Evolutionary conservation across 2,329 filamentous ascomycete genomes (phyloP).

Genomic region (Fusarium sulawesiense): DNA sequence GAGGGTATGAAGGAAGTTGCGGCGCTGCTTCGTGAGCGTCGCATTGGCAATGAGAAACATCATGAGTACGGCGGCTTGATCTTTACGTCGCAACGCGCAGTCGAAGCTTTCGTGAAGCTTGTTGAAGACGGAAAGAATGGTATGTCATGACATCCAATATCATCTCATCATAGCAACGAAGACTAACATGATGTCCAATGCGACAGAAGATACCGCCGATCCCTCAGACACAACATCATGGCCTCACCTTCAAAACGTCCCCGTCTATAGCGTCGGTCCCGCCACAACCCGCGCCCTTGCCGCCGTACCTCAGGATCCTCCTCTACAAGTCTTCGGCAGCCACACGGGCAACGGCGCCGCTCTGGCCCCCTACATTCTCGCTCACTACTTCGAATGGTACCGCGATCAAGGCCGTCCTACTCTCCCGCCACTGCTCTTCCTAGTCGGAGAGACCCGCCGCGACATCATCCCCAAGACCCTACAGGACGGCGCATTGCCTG

Average conservation of each 20-base stretch:
- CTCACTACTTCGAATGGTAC: constrained; percentile 75
- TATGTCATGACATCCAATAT: constrained; percentile 11
- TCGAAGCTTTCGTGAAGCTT: constrained; percentile 78
- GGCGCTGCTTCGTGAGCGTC: constrained; percentile 58
- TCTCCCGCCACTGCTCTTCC: constrained; percentile 79
- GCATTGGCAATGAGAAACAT: constrained; percentile 54
- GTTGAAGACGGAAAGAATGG: constrained; percentile 64
- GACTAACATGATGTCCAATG: background rate
- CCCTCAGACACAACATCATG: constrained; percentile 48
- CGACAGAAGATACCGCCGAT: constrained; percentile 24
- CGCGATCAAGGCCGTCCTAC: constrained; percentile 49
- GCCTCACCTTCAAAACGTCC: constrained; percentile 67
- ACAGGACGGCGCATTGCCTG: constrained; percentile 65
- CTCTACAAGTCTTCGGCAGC: constrained; percentile 76
- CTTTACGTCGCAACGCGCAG: constrained; percentile 85
- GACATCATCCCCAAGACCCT: constrained; percentile 90
- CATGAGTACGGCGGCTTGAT: constrained; percentile 78
- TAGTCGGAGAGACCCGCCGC: constrained; percentile 88
- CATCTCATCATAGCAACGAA: background rate
- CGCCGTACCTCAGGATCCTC: constrained; percentile 62
- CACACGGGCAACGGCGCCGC: constrained; percentile 87
- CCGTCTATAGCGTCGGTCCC: constrained; percentile 82
- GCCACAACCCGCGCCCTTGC: constrained; percentile 81
- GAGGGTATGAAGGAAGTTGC: constrained; percentile 66
- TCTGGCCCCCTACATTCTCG: constrained; percentile 80